Base-by-base conservation (phyloP, 768 basidiomycete genomes). In the Pleurotus eryngii region DNA sequence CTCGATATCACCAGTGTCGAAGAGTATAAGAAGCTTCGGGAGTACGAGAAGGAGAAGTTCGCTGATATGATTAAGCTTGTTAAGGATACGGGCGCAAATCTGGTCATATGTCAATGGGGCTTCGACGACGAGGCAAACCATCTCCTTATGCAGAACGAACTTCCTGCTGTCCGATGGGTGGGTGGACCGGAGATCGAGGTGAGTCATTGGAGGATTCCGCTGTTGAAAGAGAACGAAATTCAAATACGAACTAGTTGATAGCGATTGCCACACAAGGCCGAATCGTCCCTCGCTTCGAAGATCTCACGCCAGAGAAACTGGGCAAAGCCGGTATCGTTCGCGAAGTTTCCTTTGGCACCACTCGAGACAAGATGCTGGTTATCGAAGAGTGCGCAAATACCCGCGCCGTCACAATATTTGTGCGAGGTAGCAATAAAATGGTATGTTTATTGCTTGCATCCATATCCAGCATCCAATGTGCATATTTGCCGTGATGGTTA, bases 91-190 rank as follows among this genome's bases (percentile, higher is more conserved):
- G 97, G 97, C 38, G 96, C 97, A 12, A 99, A 99, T 73, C 74
- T 99, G 59, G 97, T 99, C 62, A 98, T 99, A 65, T 99, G 97
- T 73, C 97, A 99, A 69, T 99, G 97, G 97, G 97, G 97, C 59
- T 99, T 99, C 68, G 97, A 99, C 68, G 97, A 99, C 67, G 97
- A 99, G 74, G 97, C 97, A 45, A 99, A 99, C 69, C 97, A 98
- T 70, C 63, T 98, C 65, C 73, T 99, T 61, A 94, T 98, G 92
- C 95, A 97, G 77, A 98, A 98, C 65, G 92, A 95, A 12, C 79
- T 99, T 37, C 97, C 97, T 43, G 92, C 97, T 26, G 96, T 98
- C 27, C 83, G 97, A 68, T 98, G 97, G 97, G 97, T 99, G 56
- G 97, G 97, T 59, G 97, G 97, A 20, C 97, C 97, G 3, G 97